Evolutionary conservation across 805 yeast species (phyloP).

Genomic region (Candida corydali): DNA sequence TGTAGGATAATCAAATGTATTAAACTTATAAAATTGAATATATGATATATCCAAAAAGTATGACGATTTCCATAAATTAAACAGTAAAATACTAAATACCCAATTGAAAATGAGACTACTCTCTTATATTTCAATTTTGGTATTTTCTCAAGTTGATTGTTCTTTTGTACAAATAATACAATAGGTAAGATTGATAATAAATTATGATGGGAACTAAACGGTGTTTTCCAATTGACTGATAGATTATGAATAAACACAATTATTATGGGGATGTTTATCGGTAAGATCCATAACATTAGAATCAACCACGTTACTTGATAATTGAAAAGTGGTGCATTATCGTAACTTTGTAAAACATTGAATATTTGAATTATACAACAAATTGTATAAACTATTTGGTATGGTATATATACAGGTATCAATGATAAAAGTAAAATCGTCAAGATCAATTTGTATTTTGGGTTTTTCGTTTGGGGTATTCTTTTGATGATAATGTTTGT

Average conservation of each 20-base stretch:
- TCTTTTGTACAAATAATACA: slow-evolving; percentile 50
- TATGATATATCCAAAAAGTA: slow-evolving; percentile 79
- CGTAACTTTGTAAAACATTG: slow-evolving; percentile 39
- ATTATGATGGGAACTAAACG: slow-evolving; percentile 85
- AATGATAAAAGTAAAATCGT: slow-evolving; percentile 14
- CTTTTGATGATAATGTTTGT: background rate
- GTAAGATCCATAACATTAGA: slow-evolving; percentile 73
- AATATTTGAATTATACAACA: slow-evolving; percentile 54
- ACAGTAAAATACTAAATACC: slow-evolving; percentile 56
- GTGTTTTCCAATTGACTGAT: slow-evolving; percentile 73
- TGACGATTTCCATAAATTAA: slow-evolving; percentile 74
- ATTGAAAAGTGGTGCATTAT: slow-evolving; percentile 36
- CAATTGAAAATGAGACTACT: slow-evolving; percentile 7
- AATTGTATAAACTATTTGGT: slow-evolving; percentile 70
- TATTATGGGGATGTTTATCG: slow-evolving; percentile 72
- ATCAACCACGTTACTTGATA: slow-evolving; percentile 61
- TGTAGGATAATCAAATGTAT: slow-evolving; percentile 17
- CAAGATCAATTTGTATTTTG: slow-evolving; percentile 12
- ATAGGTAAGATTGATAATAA: slow-evolving; percentile 74
- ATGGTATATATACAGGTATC: slow-evolving; percentile 68
- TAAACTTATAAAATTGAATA: slow-evolving; percentile 62
- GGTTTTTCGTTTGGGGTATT: slow-evolving; percentile 1
- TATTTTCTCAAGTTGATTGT: slow-evolving; percentile 39
- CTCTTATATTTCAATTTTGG: slow-evolving; percentile 10
- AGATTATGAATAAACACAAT: slow-evolving; percentile 81